Percentiles rank a stretch among this genome's conserved stretches.
Evolutionary conservation across 345 rosid genomes (phyloP).

Genomic region (Carallia pectinifolia): DNA sequence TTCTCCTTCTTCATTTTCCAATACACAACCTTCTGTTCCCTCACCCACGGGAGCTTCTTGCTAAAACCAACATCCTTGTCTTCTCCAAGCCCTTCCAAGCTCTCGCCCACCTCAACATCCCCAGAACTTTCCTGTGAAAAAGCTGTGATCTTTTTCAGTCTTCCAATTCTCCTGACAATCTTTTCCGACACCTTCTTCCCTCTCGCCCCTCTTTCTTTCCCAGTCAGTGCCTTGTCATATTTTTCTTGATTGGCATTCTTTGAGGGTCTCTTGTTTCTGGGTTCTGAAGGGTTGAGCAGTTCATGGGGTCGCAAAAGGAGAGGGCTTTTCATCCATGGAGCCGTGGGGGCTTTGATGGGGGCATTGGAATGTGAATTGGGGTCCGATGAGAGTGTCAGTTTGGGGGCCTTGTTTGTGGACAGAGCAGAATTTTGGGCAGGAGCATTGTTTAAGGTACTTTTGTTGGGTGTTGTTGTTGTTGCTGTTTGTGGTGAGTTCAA

Average conservation of each 20-base stretch:
- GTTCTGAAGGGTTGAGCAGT: constrained; percentile 30
- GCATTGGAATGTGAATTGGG: constrained; percentile 21
- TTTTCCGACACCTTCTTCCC: constrained; percentile 63
- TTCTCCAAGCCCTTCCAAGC: constrained; percentile 30
- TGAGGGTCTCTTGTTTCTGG: constrained; percentile 20
- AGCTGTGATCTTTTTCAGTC: constrained; percentile 28
- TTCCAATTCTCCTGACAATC: constrained; percentile 54
- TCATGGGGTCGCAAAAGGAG: constrained; percentile 53
- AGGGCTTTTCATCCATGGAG: constrained; percentile 79
- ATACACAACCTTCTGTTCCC: constrained; percentile 47
- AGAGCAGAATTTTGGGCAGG: constrained; percentile 3
- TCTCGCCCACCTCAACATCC: constrained; percentile 31
- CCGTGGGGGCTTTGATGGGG: constrained; percentile 43
- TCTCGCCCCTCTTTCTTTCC: constrained; percentile 64
- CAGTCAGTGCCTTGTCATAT: constrained; percentile 56
- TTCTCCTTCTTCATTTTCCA: constrained; percentile 61
- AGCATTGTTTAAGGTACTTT: constrained; percentile 5
- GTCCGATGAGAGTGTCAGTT: constrained; percentile 18
- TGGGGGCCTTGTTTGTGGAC: constrained; percentile 7
- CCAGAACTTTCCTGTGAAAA: constrained; percentile 8
- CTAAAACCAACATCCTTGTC: constrained; percentile 17
- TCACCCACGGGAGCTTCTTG: constrained; percentile 68
- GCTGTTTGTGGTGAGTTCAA: constrained; percentile 8
- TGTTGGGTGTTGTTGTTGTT: not conserved
- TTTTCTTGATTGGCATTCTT: constrained; percentile 30